Evolutionary conservation across 257 asterid genomes (phyloP).

Genomic region (Salvia miltiorrhiza): DNA sequence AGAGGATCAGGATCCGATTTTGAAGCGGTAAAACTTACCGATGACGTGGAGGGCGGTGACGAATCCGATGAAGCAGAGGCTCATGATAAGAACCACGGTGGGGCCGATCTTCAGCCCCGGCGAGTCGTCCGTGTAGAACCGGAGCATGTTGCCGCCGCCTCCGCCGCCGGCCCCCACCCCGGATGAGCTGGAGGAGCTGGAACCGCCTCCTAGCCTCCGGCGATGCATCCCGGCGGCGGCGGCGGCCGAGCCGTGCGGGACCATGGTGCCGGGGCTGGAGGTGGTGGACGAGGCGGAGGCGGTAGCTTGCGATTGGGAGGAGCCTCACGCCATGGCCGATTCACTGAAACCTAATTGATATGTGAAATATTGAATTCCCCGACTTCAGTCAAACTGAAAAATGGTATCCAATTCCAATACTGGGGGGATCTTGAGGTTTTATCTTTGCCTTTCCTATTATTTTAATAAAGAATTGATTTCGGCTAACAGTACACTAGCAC

Average conservation of each 20-base stretch:
- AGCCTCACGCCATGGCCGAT: slow-evolving; percentile 44
- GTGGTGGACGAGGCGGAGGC: slow-evolving; percentile 35
- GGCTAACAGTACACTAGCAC: too few species aligned
- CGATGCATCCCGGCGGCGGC: slow-evolving; percentile 66
- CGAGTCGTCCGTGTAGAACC: slow-evolving; percentile 67
- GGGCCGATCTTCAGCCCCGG: slow-evolving; percentile 70
- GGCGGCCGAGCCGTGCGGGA: slow-evolving; percentile 56
- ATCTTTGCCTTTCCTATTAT: neutral
- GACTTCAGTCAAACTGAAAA: neutral
- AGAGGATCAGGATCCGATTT: slow-evolving; percentile 29
- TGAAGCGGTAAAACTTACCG: slow-evolving; percentile 54
- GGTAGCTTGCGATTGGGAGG: slow-evolving; percentile 57
- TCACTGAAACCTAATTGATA: neutral
- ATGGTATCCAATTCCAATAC: neutral
- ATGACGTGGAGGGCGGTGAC: slow-evolving; percentile 60
- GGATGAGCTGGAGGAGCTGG: slow-evolving; percentile 25
- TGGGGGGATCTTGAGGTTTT: neutral
- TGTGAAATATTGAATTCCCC: neutral
- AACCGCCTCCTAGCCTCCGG: slow-evolving; percentile 36
- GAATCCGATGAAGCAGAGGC: slow-evolving; percentile 67
- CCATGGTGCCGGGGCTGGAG: slow-evolving; percentile 39
- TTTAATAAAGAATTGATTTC: too few species aligned
- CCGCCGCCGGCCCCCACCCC: too few species aligned
- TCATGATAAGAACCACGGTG: slow-evolving; percentile 60
- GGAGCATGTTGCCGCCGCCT: slow-evolving; percentile 52